phyloP scores from a whole-genome alignment of 2,329 filamentous ascomycete genomes.

The Epichloe amarillans region DNA sequence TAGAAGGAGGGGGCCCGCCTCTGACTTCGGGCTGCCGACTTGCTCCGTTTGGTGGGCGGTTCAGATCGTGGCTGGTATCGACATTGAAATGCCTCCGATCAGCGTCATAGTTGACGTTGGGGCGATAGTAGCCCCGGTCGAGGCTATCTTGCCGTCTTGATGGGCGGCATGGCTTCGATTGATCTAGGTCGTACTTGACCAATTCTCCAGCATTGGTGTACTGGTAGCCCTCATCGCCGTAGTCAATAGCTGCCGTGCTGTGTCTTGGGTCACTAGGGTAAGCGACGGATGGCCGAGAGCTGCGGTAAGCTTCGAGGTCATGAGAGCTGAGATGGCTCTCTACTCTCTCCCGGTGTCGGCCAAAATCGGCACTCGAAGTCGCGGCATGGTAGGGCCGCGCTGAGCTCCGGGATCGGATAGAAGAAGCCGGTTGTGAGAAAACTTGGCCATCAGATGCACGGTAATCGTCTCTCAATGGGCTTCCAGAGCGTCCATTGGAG shows the following conservation, averaged over 20 bases:
- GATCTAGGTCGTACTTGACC: conserved; percentile 46
- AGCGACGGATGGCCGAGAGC: conserved; percentile 30
- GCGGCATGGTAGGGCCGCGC: conserved; percentile 34
- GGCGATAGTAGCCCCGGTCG: conserved; percentile 41
- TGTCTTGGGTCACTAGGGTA: conserved; percentile 33
- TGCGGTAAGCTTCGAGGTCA: conserved; percentile 32
- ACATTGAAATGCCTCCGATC: conserved; percentile 34
- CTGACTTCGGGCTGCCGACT: conserved; percentile 25
- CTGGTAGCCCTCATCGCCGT: conserved; percentile 46
- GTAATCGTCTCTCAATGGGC: conserved; percentile 38
- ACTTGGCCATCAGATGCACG: conserved; percentile 37
- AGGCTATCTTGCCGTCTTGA: conserved; percentile 38
- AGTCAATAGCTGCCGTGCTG: conserved; percentile 32
- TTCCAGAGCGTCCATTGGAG: conserved; percentile 23
- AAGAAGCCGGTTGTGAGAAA: conserved; percentile 45
- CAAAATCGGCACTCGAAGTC: conserved; percentile 38
- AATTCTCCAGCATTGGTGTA: conserved; percentile 52
- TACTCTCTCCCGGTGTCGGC: conserved; percentile 35
- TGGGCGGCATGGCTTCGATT: conserved; percentile 27
- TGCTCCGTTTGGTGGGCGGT: conserved; percentile 26
- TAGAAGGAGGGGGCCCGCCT: conserved; percentile 54
- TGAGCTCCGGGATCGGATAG: conserved; percentile 36
- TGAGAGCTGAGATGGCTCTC: conserved; percentile 27
- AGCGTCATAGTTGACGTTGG: conserved; percentile 37
- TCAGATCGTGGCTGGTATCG: conserved; percentile 29